Evolutionary conservation across 2,329 filamentous ascomycete genomes (phyloP), one percentile per base, ranked within the genome.

Genomic region (Colletotrichum higginsianum): DNA sequence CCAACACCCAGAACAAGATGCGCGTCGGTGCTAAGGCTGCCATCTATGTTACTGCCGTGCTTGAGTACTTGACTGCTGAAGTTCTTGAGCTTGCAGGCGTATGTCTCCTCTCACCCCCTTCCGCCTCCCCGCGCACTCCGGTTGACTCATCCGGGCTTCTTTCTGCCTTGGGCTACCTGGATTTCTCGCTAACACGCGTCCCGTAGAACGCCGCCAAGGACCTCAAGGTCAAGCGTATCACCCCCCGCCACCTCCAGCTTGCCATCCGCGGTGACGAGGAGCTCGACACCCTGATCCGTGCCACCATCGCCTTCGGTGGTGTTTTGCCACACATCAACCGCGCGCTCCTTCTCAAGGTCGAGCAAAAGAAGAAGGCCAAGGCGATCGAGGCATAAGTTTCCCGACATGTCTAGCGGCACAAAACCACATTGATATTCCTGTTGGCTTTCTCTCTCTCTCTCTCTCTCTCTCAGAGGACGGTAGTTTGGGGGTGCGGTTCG

Each of bases 1-100:
- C 94, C 84, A 98, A 98, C 87, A 98, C 96, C 61, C 96, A 98
- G 83, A 97, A 98, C 87, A 98, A 98, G 89, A 98, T 98, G 94
- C 96, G 96, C 85, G 97, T 99, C 77, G 96, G 96, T 79, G 96
- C 96, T 80, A 98, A 98, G 89, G 96, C 96, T 75, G 95, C 96
- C 76, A 96, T 99, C 79, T 99, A 99, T 82, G 94, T 98, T 74
- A 98, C 96, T 61, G 96, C 96, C 53, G 96, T 99, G 68, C 93
- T 99, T 75, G 96, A 99, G 87, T 99, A 99, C 83, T 88, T 99
- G 77, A 98, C 96, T 73, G 96, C 96, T 75, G 96, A 99, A 90
- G 96, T 99, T 57, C 93, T 99, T 79, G 96, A 99, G 85, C 89
- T 99, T 76, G 96, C 96, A 82, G 96, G 96, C 84, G 90, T 92